Conservation (phyloP, 352 stramenopile genomes). For the Phytophthora kernoviae region DNA sequence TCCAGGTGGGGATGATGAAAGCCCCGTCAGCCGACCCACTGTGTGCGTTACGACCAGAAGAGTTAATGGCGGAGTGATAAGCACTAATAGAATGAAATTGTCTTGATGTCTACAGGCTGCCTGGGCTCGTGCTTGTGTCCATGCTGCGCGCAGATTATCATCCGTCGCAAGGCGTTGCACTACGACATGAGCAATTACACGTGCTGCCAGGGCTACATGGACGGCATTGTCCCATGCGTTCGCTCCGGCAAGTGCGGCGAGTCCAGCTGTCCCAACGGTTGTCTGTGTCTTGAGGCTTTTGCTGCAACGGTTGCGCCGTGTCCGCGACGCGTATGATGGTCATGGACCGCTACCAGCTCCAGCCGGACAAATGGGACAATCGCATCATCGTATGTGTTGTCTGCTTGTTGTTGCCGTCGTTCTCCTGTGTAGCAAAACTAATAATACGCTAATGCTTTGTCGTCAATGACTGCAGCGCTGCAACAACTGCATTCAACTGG, state of each 20-base stretch:
- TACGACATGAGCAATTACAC: conserved; percentile 93
- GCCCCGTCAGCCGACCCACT: conserved; percentile 79
- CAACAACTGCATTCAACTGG: conserved; percentile 93
- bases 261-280: conserved; percentile 84
- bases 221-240: conserved; percentile 86
- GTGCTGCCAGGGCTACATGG: conserved; percentile 94
- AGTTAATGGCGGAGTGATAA: too few relatives aligned
- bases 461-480: conserved; percentile 61
- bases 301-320: conserved; percentile 90
- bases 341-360: conserved; percentile 90
- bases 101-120: conserved; percentile 37
- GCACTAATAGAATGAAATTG: conserved; percentile 9
- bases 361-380: conserved; percentile 94
- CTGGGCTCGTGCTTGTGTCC: conserved; percentile 82
- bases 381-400: conserved; percentile 82
- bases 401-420: not conserved
- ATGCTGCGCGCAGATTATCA: conserved; percentile 90
- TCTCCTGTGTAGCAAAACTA: not conserved
- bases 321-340: conserved; percentile 90
- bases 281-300: conserved; percentile 92
- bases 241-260: conserved; percentile 88
- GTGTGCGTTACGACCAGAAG: conserved; percentile 77
- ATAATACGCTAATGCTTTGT: conserved; percentile 8
- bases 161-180: conserved; percentile 92
- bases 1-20: conserved; percentile 90